Percentiles rank a stretch among this genome's conserved stretches.
Conservation (phyloP, 1,139 yeast genomes). For the Nakaseomyces kungkrabaensis region DNA sequence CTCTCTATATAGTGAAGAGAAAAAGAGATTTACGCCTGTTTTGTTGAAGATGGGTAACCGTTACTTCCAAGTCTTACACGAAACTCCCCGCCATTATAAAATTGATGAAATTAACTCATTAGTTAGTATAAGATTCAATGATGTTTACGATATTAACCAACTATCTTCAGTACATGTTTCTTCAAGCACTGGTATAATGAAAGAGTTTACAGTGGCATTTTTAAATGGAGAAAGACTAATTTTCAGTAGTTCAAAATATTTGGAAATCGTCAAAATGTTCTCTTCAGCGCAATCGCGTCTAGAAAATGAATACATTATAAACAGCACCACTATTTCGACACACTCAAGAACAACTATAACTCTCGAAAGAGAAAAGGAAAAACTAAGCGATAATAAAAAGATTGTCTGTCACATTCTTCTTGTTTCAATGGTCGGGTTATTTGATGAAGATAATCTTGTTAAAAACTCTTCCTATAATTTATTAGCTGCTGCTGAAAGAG, state of each 20-base stretch:
- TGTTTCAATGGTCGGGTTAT: conserved; percentile 57
- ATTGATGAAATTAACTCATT: conserved; percentile 24
- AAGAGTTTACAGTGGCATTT: conserved; percentile 52
- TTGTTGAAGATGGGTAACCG: conserved; percentile 61
- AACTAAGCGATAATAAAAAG: conserved; percentile 6
- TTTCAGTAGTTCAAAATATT: conserved; percentile 48
- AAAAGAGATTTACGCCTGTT: conserved; percentile 42
- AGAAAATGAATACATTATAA: conserved; percentile 34
- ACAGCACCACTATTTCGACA: conserved; percentile 7
- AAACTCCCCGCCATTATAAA: conserved; percentile 34
- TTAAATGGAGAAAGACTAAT: conserved; percentile 38
- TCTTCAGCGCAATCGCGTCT: conserved; percentile 49
- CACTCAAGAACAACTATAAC: conserved; percentile 9
- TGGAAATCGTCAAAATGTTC: conserved; percentile 59
- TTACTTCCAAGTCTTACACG: conserved; percentile 45
- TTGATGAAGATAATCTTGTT: conserved; percentile 49
- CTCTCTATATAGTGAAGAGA: conserved; percentile 36
- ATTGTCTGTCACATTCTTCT: conserved; percentile 49
- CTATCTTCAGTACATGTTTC: conserved; percentile 47
- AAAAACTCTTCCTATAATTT: conserved; percentile 56
- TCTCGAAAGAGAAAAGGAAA: not conserved
- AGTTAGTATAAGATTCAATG: conserved; percentile 35
- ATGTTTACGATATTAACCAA: conserved; percentile 44
- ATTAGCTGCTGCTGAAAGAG: conserved; percentile 51
- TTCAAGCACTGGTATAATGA: conserved; percentile 39